These are phyloP conservation scores for Nemania serpens DNA, from an alignment of 2,329 filamentous ascomycete genomes.

Conservation along the genomic window DNA sequence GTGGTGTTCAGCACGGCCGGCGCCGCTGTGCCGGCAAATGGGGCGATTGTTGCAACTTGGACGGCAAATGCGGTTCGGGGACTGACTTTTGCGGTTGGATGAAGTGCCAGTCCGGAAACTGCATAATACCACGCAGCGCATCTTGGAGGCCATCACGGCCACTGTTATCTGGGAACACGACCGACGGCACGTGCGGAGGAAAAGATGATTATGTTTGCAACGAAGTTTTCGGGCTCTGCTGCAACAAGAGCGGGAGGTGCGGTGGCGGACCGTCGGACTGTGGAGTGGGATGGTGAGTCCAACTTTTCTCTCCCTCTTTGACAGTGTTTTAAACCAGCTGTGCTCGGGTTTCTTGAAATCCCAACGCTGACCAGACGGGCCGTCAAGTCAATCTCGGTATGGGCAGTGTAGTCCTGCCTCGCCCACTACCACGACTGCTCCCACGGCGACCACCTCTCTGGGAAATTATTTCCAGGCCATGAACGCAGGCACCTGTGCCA, in stretches of 20 bases:
- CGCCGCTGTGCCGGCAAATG: not conserved
- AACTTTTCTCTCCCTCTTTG: not conserved
- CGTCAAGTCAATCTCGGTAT: not conserved
- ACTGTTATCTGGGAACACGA: not conserved
- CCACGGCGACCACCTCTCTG: not conserved
- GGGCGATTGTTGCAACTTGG: conserved; percentile 2
- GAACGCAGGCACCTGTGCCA: not conserved
- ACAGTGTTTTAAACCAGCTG: not conserved
- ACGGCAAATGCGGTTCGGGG: not conserved
- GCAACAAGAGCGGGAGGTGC: not conserved
- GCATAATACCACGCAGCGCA: not conserved
- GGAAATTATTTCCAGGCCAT: not conserved
- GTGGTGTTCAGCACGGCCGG: not conserved
- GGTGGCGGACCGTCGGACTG: not conserved
- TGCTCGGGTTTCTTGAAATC: not conserved
- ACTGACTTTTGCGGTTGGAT: not conserved
- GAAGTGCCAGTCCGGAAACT: not conserved
- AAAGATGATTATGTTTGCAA: not conserved
- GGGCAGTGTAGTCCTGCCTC: not conserved
- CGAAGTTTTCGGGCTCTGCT: not conserved
- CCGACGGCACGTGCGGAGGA: not conserved
- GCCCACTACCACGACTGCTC: not conserved
- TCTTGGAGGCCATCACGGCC: not conserved
- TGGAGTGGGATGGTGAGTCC: conserved; percentile 2
- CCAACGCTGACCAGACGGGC: not conserved